Evolutionary conservation across 1,284 basidiomycete species (phyloP).

Genomic region (Leccinum subspadiceum): DNA sequence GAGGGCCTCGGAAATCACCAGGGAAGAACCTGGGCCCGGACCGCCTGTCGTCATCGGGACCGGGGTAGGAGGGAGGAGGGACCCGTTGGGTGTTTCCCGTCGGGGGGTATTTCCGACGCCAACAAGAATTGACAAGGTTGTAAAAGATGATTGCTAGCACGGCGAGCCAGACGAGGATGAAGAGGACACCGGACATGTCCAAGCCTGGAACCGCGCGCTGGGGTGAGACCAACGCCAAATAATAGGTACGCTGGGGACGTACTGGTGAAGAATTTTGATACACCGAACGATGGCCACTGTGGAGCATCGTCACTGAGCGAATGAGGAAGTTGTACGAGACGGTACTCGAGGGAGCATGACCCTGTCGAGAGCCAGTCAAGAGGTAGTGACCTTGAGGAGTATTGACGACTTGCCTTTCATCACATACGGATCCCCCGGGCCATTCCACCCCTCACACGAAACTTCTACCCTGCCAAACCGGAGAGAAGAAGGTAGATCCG

Average conservation of each 20-base stretch:
- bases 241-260: conserved; percentile 4
- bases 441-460: conserved; percentile 86
- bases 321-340: conserved; percentile 64
- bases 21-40: conserved; percentile 48
- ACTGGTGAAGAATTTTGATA: conserved; percentile 23
- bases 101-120: conserved; percentile 31
- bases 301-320: conserved; percentile 39
- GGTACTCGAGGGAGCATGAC: conserved; percentile 81
- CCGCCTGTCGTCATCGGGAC: conserved; percentile 25
- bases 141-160: conserved; percentile 57
- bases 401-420: conserved; percentile 63
- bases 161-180: conserved; percentile 55
- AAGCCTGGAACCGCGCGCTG: conserved; percentile 31
- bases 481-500: conserved; percentile 79
- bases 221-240: neutral
- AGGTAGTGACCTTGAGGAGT: neutral
- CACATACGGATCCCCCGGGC: conserved; percentile 78
- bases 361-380: conserved; percentile 41
- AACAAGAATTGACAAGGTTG: conserved; percentile 53
- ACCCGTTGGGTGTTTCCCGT: conserved; percentile 25
- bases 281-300: conserved; percentile 16
- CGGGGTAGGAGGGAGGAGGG: conserved; percentile 33
- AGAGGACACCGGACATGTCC: conserved; percentile 44
- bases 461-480: conserved; percentile 83
- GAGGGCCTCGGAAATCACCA: conserved; percentile 51